A percentile compares a stretch with the other conserved stretches of the same genome.
Conservation (phyloP, 495 filamentous ascomycete genomes). For the Coniosporium apollinis region DNA sequence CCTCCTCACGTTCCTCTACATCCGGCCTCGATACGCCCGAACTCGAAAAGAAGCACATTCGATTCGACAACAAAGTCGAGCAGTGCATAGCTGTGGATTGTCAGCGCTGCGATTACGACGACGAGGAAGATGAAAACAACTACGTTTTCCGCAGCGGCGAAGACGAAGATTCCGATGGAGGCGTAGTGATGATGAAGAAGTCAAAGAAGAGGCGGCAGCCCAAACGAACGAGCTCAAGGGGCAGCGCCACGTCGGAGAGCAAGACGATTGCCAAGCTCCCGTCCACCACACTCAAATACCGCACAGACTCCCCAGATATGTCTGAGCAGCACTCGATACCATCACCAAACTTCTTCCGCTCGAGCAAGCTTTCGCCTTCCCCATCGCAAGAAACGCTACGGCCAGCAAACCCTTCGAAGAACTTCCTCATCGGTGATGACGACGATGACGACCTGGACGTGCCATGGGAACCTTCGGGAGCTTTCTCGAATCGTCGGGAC, state of each 20-base stretch:
- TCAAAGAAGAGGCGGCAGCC: conserved; percentile 25
- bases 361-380: conserved; percentile 39
- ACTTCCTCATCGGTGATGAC: conserved; percentile 43
- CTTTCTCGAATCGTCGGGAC: conserved; percentile 22
- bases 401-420: conserved; percentile 50
- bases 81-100: conserved; percentile 90
- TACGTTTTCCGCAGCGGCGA: conserved; percentile 32
- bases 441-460: conserved; percentile 43
- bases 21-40: conserved; percentile 51
- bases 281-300: conserved; percentile 80
- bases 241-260: conserved; percentile 45
- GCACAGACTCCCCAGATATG: conserved; percentile 56
- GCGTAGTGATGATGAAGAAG: conserved; percentile 70
- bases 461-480: conserved; percentile 29
- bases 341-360: conserved; percentile 17
- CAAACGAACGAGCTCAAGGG: conserved; percentile 29
- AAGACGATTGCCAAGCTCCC: conserved; percentile 89
- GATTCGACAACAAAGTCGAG: conserved; percentile 89
- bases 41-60: conserved; percentile 65
- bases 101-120: conserved; percentile 57
- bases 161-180: conserved; percentile 56
- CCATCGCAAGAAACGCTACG: conserved; percentile 62
- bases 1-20: conserved; percentile 41
- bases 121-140: conserved; percentile 32
- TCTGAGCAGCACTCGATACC: conserved; percentile 28